These are phyloP conservation scores for Aspergillus sergii DNA, from an alignment of 2,329 filamentous ascomycete species.

Conservation along the genomic window DNA sequence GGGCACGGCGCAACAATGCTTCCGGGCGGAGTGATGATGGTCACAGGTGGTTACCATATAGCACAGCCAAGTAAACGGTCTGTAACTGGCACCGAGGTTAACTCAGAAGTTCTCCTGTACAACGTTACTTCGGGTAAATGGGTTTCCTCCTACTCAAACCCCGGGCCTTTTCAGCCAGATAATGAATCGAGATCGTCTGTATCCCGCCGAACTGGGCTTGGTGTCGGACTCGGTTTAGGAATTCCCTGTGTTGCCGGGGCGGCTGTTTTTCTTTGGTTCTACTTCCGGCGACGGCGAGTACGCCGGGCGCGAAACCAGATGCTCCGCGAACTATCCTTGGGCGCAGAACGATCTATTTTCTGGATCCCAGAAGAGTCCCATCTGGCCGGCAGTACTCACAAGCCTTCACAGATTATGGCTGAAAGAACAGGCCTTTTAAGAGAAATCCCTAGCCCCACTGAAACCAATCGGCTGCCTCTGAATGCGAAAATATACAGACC, in stretches of 20 bases:
- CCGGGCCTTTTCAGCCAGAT: constrained; percentile 19
- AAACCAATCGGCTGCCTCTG: constrained; percentile 42
- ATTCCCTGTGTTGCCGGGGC: constrained; percentile 55
- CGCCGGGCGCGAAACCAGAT: constrained; percentile 55
- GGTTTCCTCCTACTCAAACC: constrained; percentile 59
- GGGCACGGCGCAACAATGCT: constrained; percentile 66
- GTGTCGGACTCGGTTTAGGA: constrained; percentile 67
- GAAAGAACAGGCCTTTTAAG: constrained; percentile 47
- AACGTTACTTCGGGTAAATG: constrained; percentile 64
- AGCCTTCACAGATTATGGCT: constrained; percentile 34
- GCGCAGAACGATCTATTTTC: constrained; percentile 51
- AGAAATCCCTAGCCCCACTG: constrained; percentile 43
- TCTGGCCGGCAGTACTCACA: constrained; percentile 40
- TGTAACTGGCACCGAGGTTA: constrained; percentile 33
- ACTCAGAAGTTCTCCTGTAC: constrained; percentile 58
- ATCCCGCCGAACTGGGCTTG: constrained; percentile 59
- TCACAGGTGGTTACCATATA: constrained; percentile 61
- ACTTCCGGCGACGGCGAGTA: constrained; percentile 50
- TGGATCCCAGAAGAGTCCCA: constrained; percentile 42
- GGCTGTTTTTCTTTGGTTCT: constrained; percentile 53
- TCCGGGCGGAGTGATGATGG: constrained; percentile 63
- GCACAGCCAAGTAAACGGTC: constrained; percentile 44
- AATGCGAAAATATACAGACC: constrained; percentile 42
- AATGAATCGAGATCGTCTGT: constrained; percentile 26
- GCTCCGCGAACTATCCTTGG: constrained; percentile 55